Percentiles rank a stretch among this genome's conserved stretches.
These are phyloP conservation scores for Xylaria castorea DNA, from an alignment of 495 filamentous ascomycete species.

Conservation along the genomic window DNA sequence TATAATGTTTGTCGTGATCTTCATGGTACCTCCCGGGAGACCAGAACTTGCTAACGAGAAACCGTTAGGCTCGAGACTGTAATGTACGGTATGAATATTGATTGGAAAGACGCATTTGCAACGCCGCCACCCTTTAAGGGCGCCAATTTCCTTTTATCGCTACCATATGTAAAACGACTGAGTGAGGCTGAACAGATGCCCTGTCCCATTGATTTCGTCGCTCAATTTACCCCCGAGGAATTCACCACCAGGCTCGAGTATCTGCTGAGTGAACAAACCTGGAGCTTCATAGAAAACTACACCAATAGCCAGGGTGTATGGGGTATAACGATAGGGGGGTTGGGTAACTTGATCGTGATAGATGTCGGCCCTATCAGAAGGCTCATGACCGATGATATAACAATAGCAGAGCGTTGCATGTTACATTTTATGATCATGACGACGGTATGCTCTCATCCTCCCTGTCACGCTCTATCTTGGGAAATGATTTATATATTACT, in stretches of 20 bases:
- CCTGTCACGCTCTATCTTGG: neutral
- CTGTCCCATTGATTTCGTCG: neutral
- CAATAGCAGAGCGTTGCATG: conserved; percentile 18
- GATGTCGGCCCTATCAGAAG: neutral
- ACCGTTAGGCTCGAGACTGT: neutral
- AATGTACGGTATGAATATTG: neutral
- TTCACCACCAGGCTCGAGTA: neutral
- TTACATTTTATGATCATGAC: neutral
- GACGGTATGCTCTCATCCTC: neutral
- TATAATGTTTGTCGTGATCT: neutral
- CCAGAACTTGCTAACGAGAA: neutral
- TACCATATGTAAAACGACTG: neutral
- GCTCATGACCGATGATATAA: neutral
- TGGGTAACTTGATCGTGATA: neutral
- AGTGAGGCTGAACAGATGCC: neutral
- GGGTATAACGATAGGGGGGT: neutral
- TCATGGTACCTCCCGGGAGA: neutral
- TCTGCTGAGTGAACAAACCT: neutral
- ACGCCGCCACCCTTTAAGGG: neutral
- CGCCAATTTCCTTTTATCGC: neutral
- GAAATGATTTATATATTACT: neutral
- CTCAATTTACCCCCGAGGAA: neutral
- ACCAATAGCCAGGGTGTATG: neutral
- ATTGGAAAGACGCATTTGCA: neutral
- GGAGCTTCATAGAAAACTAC: neutral